Evolutionary conservation across 441 rosid genomes (phyloP).

Genomic region (Pelargonium australe): DNA sequence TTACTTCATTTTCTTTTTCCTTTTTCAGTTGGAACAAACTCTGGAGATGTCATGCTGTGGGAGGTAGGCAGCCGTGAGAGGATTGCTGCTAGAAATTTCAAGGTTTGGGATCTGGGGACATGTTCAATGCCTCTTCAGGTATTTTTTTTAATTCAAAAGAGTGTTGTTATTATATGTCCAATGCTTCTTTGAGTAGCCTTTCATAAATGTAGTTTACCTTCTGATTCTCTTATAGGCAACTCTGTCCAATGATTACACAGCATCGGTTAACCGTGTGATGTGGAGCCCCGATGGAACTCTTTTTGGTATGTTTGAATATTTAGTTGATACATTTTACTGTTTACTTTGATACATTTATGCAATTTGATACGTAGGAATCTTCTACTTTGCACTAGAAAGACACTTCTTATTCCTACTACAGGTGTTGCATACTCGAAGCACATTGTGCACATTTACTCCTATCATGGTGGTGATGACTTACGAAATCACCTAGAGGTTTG

Average conservation of each 20-base stretch:
- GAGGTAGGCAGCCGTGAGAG: conserved; percentile 63
- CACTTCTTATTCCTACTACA: conserved; percentile 27
- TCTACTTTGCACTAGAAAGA: conserved; percentile 6
- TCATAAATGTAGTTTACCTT: conserved; percentile 17
- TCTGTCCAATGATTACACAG: conserved; percentile 46
- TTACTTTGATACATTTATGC: not conserved
- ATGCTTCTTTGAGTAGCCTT: conserved; percentile 12
- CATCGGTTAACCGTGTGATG: conserved; percentile 67
- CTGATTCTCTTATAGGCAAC: conserved; percentile 42
- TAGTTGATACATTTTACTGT: not conserved
- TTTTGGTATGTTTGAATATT: conserved; percentile 45
- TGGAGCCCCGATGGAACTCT: conserved; percentile 88
- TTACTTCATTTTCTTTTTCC: not conserved
- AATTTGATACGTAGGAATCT: conserved; percentile 9
- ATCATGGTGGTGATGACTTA: conserved; percentile 58
- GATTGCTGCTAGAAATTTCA: conserved; percentile 51
- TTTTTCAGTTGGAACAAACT: conserved; percentile 70
- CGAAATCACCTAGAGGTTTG: conserved; percentile 74
- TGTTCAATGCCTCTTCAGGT: conserved; percentile 67
- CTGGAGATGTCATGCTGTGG: conserved; percentile 68
- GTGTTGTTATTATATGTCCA: conserved; percentile 11
- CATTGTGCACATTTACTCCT: conserved; percentile 70
- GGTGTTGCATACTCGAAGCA: conserved; percentile 86
- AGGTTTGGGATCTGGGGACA: conserved; percentile 56
- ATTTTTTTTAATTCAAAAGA: conserved; percentile 15